Percentiles rank a stretch among this genome's conserved stretches.
These are phyloP conservation scores for Hanseniaspora jakobsenii DNA, from an alignment of 805 yeast species.

Conservation along the genomic window DNA sequence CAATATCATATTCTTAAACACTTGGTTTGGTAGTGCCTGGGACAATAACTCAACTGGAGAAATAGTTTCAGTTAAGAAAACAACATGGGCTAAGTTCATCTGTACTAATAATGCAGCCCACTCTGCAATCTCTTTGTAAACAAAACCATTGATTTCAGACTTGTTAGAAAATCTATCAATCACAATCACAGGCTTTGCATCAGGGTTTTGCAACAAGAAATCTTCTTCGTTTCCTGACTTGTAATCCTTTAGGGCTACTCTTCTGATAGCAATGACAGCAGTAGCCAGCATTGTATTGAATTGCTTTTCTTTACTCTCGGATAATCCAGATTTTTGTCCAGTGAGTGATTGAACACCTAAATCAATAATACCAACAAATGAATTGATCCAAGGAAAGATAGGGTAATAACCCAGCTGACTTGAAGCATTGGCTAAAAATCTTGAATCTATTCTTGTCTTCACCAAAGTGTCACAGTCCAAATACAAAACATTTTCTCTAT, in stretches of 20 bases:
- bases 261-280: conserved; percentile 60
- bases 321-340: conserved; percentile 85
- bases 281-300: conserved; percentile 67
- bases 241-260: conserved; percentile 42
- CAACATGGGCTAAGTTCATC: conserved; percentile 77
- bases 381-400: conserved; percentile 82
- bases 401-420: conserved; percentile 82
- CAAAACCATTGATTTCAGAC: conserved; percentile 49
- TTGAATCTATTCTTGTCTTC: conserved; percentile 62
- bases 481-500: conserved; percentile 49
- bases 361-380: conserved; percentile 66
- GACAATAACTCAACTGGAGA: conserved; percentile 59
- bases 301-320: conserved; percentile 72
- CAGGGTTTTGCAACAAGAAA: conserved; percentile 74
- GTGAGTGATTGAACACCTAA: conserved; percentile 79
- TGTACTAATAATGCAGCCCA: conserved; percentile 77
- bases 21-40: conserved; percentile 72
- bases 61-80: conserved; percentile 75
- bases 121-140: conserved; percentile 65
- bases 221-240: conserved; percentile 57
- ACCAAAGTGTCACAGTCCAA: conserved; percentile 69
- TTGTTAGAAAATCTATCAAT: conserved; percentile 59
- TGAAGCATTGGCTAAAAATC: conserved; percentile 56
- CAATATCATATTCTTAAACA: conserved; percentile 59
- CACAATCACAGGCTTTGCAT: conserved; percentile 72